These are phyloP conservation scores for Chalciporus sp. DNA, from an alignment of 1,284 basidiomycete species.

Conservation along the genomic window DNA sequence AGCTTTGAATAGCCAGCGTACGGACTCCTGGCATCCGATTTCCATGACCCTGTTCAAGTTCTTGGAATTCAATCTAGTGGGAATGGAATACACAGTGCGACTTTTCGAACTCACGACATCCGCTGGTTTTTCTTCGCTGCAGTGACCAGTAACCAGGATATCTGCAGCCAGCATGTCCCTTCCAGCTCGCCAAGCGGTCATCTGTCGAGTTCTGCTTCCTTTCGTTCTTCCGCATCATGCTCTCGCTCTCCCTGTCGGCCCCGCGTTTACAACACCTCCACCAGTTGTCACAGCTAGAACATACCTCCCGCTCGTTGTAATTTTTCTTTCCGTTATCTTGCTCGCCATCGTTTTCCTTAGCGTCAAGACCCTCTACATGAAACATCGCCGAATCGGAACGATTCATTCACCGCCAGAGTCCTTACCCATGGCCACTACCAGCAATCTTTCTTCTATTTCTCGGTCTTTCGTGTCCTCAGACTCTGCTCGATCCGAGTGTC, in stretches of 20 bases:
- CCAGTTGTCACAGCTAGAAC: constrained; percentile 2
- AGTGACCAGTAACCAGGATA: background rate
- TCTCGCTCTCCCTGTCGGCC: constrained; percentile 20
- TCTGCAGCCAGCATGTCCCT: constrained; percentile 11
- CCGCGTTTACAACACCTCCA: background rate
- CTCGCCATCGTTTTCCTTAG: constrained; percentile 19
- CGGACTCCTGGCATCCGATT: too few relatives aligned
- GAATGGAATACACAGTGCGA: too few relatives aligned
- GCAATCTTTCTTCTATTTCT: constrained; percentile 2
- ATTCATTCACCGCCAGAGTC: constrained; percentile 19
- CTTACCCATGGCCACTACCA: background rate
- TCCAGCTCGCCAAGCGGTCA: background rate
- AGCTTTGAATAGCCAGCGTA: too few relatives aligned
- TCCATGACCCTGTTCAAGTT: too few relatives aligned
- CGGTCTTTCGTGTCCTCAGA: constrained; percentile 1
- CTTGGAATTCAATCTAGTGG: too few relatives aligned
- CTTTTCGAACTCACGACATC: too few relatives aligned
- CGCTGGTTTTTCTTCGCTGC: too few relatives aligned
- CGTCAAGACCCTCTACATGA: constrained; percentile 32
- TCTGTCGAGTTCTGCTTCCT: background rate
- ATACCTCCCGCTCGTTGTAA: constrained; percentile 16
- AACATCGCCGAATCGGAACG: constrained; percentile 27
- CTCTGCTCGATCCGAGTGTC: background rate
- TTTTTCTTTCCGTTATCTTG: constrained; percentile 19
- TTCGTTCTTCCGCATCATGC: constrained; percentile 6